Conservation (phyloP, 495 filamentous ascomycete genomes). For the Pyronema omphalodes region DNA sequence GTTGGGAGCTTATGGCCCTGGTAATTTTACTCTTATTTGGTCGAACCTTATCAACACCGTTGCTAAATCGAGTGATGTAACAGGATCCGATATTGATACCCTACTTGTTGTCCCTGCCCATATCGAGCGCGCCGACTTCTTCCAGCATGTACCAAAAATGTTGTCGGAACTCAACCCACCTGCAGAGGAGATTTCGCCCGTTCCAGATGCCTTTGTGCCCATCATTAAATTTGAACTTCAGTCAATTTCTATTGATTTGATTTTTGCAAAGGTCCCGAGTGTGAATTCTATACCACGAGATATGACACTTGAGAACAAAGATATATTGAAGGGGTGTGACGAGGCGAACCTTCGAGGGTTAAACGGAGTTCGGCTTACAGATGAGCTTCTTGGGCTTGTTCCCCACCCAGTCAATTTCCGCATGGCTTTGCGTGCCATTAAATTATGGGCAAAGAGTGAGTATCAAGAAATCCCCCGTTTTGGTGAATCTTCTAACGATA, state of each 20-base stretch:
- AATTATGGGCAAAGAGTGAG: constrained; percentile 82
- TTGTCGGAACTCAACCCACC: constrained; percentile 52
- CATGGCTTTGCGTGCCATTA: constrained; percentile 72
- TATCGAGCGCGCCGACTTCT: constrained; percentile 74
- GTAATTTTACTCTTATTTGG: constrained; percentile 26
- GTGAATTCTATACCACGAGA: constrained; percentile 52
- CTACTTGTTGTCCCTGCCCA: constrained; percentile 79
- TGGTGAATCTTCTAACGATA: constrained; percentile 1
- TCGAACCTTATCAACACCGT: not conserved
- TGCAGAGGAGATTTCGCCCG: constrained; percentile 65
- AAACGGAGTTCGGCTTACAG: constrained; percentile 84
- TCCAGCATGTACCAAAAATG: constrained; percentile 61
- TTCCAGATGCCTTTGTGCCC: constrained; percentile 78
- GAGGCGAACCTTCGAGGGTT: constrained; percentile 71
- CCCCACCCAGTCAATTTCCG: constrained; percentile 79
- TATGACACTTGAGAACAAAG: constrained; percentile 60
- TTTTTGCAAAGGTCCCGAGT: constrained; percentile 61
- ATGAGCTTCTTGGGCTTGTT: constrained; percentile 74
- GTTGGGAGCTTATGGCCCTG: constrained; percentile 80
- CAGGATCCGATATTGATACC: constrained; percentile 92
- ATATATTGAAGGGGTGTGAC: constrained; percentile 65
- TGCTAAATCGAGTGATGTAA: not conserved
- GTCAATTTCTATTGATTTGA: constrained; percentile 84
- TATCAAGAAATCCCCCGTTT: not conserved
- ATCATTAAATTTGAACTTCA: constrained; percentile 88